A percentile compares a stretch with the other conserved stretches of the same genome.
Evolutionary conservation across 805 yeast genomes (phyloP).

Genomic region (Pichia rugopelliculosa): DNA sequence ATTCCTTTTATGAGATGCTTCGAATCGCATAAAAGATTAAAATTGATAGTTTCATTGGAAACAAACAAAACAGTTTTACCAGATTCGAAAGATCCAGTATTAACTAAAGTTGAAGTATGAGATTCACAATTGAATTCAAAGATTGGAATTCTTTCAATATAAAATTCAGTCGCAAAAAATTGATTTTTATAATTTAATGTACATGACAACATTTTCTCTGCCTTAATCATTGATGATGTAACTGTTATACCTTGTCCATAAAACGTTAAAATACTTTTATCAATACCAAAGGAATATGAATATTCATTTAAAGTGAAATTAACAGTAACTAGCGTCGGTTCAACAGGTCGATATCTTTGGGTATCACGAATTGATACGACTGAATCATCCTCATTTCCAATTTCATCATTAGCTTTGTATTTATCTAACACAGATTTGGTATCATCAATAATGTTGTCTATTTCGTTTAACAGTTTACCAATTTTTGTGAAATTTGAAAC

Average conservation of each 20-base stretch:
- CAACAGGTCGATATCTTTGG: conserved; percentile 1
- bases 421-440: not conserved
- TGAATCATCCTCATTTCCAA: conserved; percentile 3
- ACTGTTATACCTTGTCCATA: conserved; percentile 17
- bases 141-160: conserved; percentile 8
- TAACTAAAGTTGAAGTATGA: conserved; percentile 13
- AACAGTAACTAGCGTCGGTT: conserved; percentile 16
- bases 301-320: conserved; percentile 17
- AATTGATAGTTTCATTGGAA: conserved; percentile 9
- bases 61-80: conserved; percentile 20
- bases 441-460: conserved; percentile 6
- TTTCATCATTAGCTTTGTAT: not conserved
- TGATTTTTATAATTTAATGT: conserved; percentile 13
- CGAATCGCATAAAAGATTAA: conserved; percentile 19
- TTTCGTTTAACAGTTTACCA: not conserved
- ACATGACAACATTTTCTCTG: conserved; percentile 16
- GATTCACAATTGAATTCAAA: conserved; percentile 13
- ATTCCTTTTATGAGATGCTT: conserved; percentile 16
- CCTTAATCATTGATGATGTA: conserved; percentile 15
- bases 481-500: conserved; percentile 12
- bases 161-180: conserved; percentile 7
- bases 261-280: conserved; percentile 14
- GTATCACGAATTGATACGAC: conserved; percentile 4
- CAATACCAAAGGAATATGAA: conserved; percentile 17
- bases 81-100: conserved; percentile 15